Conservation (phyloP, 2,329 filamentous ascomycete species). For the Cytospora piceicola region DNA sequence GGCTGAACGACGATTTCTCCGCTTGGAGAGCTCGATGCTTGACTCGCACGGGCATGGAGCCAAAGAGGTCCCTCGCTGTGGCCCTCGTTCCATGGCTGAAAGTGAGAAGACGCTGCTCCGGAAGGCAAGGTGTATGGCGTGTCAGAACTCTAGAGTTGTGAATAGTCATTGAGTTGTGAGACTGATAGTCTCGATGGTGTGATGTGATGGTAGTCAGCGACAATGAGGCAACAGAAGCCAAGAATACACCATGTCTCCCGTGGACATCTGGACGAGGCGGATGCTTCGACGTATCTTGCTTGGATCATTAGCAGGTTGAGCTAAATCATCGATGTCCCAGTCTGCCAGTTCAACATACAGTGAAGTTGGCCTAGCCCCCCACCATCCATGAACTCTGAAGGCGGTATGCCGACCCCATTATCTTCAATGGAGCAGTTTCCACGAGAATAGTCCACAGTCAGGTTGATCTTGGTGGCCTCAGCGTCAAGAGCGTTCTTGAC, state of each 20-base stretch:
- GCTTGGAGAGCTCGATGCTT: slow-evolving; percentile 70
- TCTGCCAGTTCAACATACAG: slow-evolving; percentile 65
- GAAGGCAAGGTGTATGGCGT: slow-evolving; percentile 64
- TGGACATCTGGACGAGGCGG: slow-evolving; percentile 52
- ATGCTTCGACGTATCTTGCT: slow-evolving; percentile 77
- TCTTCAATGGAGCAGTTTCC: slow-evolving; percentile 84
- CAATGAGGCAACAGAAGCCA: slow-evolving; percentile 75
- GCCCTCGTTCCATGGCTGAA: slow-evolving; percentile 75
- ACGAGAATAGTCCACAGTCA: slow-evolving; percentile 73
- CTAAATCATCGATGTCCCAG: slow-evolving; percentile 21
- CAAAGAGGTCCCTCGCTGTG: slow-evolving; percentile 80
- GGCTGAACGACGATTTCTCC: slow-evolving; percentile 56
- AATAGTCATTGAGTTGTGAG: slow-evolving; percentile 67
- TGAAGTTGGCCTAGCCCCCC: slow-evolving; percentile 76
- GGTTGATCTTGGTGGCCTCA: slow-evolving; percentile 66
- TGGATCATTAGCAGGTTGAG: neutral
- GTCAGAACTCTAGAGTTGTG: slow-evolving; percentile 70
- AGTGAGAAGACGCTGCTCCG: slow-evolving; percentile 59
- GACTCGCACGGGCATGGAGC: slow-evolving; percentile 86
- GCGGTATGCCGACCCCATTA: slow-evolving; percentile 76
- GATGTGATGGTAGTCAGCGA: slow-evolving; percentile 80
- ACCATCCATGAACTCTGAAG: slow-evolving; percentile 69
- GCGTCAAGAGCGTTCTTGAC: slow-evolving; percentile 87
- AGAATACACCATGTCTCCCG: slow-evolving; percentile 73
- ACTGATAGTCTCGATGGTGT: slow-evolving; percentile 62